Evolutionary conservation across 2,329 filamentous ascomycete species (phyloP).

Genomic region (Alternaria sp.): DNA sequence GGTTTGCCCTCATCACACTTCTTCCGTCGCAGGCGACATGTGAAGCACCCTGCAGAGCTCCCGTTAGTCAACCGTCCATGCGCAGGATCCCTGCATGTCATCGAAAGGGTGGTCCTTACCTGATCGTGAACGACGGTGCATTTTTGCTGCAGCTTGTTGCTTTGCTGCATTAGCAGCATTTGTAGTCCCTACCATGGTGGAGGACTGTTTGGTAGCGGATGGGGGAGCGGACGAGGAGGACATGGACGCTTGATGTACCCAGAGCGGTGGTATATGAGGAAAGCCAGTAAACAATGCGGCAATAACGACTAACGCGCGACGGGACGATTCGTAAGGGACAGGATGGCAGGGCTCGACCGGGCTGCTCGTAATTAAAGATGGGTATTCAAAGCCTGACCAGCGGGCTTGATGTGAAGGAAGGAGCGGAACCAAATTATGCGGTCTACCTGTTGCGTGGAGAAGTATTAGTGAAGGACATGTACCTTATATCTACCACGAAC

Average conservation of each 20-base stretch:
- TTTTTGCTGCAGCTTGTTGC: conserved; percentile 72
- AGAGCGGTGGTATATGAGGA: conserved; percentile 47
- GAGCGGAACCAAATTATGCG: conserved; percentile 56
- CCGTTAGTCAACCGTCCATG: conserved; percentile 46
- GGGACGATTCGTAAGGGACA: conserved; percentile 52
- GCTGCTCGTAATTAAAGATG: conserved; percentile 54
- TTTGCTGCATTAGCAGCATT: conserved; percentile 59
- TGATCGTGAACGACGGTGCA: conserved; percentile 93
- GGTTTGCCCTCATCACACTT: conserved; percentile 73
- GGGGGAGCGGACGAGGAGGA: conserved; percentile 54
- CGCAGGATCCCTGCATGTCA: conserved; percentile 46
- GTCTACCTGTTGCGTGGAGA: conserved; percentile 44
- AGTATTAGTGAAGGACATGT: conserved; percentile 45
- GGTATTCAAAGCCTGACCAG: conserved; percentile 58
- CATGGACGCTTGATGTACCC: conserved; percentile 55
- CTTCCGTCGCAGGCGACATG: conserved; percentile 70
- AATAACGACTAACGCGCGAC: conserved; percentile 50
- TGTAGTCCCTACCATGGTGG: conserved; percentile 59
- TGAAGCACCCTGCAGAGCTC: conserved; percentile 65
- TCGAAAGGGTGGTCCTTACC: conserved; percentile 65
- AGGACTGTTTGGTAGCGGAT: conserved; percentile 49
- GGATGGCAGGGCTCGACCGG: conserved; percentile 50
- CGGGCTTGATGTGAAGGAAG: conserved; percentile 52
- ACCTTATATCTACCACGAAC: conserved; percentile 55
- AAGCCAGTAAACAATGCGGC: conserved; percentile 50